Conservation (phyloP, 2,329 filamentous ascomycete species). For the Talaromyces sp. region DNA sequence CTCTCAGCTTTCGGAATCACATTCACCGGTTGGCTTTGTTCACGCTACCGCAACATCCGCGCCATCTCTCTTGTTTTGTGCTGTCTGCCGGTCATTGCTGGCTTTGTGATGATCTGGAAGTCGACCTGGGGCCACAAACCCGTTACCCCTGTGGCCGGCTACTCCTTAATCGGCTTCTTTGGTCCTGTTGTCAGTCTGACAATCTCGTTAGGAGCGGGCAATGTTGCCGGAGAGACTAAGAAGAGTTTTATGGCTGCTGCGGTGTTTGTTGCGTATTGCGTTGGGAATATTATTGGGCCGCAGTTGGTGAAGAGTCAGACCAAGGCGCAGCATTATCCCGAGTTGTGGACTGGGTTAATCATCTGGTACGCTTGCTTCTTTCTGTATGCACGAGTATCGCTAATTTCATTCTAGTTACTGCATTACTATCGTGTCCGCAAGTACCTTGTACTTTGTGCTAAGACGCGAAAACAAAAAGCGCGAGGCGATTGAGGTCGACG, state of each 20-base stretch:
- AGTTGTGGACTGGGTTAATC: conserved; percentile 67
- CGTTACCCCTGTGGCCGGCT: conserved; percentile 65
- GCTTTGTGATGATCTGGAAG: conserved; percentile 73
- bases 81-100: conserved; percentile 70
- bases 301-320: conserved; percentile 67
- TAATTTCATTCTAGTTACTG: conserved; percentile 9
- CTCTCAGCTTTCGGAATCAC: conserved; percentile 67
- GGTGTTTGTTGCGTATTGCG: conserved; percentile 72
- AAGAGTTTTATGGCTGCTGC: conserved; percentile 72
- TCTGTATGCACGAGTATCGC: background rate
- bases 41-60: conserved; percentile 59
- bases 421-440: conserved; percentile 59
- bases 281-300: conserved; percentile 73
- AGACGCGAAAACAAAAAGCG: conserved; percentile 56
- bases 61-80: conserved; percentile 62
- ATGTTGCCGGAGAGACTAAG: conserved; percentile 73
- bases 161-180: conserved; percentile 70
- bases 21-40: conserved; percentile 61
- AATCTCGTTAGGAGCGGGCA: conserved; percentile 59
- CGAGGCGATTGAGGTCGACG: conserved; percentile 50
- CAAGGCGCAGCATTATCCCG: conserved; percentile 64
- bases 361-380: conserved; percentile 44
- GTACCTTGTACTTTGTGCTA: conserved; percentile 57
- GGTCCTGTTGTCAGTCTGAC: conserved; percentile 65
- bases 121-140: conserved; percentile 61